Base-by-base conservation (phyloP, 495 filamentous ascomycete species). In the Lasiosphaeria hispida region DNA sequence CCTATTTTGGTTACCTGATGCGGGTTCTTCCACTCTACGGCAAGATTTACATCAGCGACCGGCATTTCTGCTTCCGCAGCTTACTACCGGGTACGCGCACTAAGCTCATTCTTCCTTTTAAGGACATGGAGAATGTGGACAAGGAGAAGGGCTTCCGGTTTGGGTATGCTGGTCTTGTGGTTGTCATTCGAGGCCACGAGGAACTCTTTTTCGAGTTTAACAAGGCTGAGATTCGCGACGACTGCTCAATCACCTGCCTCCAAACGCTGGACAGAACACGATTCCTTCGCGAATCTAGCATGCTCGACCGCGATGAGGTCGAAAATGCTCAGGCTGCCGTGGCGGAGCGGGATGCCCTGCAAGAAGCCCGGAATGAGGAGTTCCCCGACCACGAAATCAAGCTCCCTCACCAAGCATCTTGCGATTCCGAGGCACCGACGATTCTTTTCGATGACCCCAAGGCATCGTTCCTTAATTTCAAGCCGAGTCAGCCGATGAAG, bases 171-270 rank as follows among this genome's bases (percentile, higher is more conserved):
- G 94, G 92, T 10, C 79, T 98, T 50, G 93, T 96, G 7, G 80
- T 98, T 17, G 88, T 95, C 6, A 92, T 98, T 50, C 85, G 88
- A 35, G 94, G 92, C 8, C 92, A 97, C 62, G 94, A 97, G 69
- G 95, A 98, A 68, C 73, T 98, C 2, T 97, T 98, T 71, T 97
- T 98, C 69, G 94, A 98, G 66, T 97, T 98, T 69, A 80, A 80
- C 57, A 77, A 85, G 11, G 71, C 82, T 4, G 92, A 91, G 53
- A 79, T 82, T 47, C 84, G 94, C 47, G 92, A 98, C 65, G 94
- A 98, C 67, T 97, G 92, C 65, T 82, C 86, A 2, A 82, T 93
- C 23, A 96, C 89, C 7, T 70, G 97, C 10, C 80, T 91, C 45
- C 86, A 88, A 51, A 83, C 80, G 58, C 75, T 97, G 1, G 91